Conservation (phyloP, 768 basidiomycete genomes). For the Suillus cothurnatus region DNA sequence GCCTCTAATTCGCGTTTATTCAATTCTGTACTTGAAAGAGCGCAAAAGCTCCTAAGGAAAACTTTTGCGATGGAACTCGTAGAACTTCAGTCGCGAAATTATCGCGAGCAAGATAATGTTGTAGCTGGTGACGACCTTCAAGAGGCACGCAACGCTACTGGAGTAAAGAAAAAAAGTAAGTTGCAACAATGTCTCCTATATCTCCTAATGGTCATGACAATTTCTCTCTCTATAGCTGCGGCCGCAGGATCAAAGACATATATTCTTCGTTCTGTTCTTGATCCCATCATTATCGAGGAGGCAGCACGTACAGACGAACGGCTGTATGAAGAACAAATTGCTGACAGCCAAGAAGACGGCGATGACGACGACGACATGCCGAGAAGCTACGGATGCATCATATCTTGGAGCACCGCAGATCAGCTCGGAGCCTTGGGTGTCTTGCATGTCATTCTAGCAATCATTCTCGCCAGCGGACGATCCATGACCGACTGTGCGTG, state of each 20-base stretch:
- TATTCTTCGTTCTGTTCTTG: constrained; percentile 76
- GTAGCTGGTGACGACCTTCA: constrained; percentile 45
- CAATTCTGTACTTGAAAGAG: constrained; percentile 59
- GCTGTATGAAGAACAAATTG: constrained; percentile 49
- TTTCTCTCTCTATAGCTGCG: constrained; percentile 39
- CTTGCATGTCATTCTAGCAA: constrained; percentile 76
- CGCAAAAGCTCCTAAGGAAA: constrained; percentile 62
- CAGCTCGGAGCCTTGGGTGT: constrained; percentile 73
- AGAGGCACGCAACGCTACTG: constrained; percentile 50
- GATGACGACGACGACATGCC: constrained; percentile 52
- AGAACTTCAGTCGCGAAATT: constrained; percentile 65
- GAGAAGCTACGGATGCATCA: constrained; percentile 63
- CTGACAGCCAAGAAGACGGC: constrained; percentile 49
- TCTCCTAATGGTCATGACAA: constrained; percentile 1
- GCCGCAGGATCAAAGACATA: constrained; percentile 74
- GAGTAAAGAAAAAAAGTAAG: constrained; percentile 68
- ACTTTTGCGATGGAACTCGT: constrained; percentile 86
- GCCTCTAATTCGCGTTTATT: constrained; percentile 57
- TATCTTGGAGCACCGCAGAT: constrained; percentile 71
- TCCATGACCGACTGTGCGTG: constrained; percentile 69
- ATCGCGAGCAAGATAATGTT: constrained; percentile 37
- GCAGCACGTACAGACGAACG: constrained; percentile 53
- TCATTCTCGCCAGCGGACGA: constrained; percentile 82
- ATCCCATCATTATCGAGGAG: constrained; percentile 60
- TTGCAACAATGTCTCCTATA: constrained; percentile 1